Percentiles rank a stretch among this genome's conserved stretches.
phyloP scores from a whole-genome alignment of 257 asterid genomes.

The Lantana camara region DNA sequence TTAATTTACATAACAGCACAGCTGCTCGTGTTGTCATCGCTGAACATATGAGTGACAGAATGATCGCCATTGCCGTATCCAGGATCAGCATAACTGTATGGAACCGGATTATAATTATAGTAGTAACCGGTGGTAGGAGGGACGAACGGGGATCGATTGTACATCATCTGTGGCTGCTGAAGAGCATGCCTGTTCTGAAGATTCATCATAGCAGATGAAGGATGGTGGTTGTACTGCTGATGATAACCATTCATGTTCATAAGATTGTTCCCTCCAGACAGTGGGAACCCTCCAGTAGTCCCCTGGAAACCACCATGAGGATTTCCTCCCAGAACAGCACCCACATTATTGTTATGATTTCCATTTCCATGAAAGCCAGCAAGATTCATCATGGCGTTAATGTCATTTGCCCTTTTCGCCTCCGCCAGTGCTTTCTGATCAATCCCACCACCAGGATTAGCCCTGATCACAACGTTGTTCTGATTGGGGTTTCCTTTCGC shows the following conservation, averaged over 20 bases:
- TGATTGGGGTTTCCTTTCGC: constrained; percentile 36
- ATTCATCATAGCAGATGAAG: constrained; percentile 43
- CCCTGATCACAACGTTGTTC: constrained; percentile 25
- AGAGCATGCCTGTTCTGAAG: constrained; percentile 48
- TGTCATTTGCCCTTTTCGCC: constrained; percentile 44
- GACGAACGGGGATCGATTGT: constrained; percentile 53
- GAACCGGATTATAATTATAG: constrained; percentile 40
- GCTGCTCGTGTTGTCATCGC: constrained; percentile 64
- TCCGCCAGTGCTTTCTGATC: constrained; percentile 44
- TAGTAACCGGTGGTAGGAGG: constrained; percentile 61
- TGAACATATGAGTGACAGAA: constrained; percentile 45
- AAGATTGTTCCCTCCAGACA: constrained; percentile 31
- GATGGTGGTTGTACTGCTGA: constrained; percentile 24
- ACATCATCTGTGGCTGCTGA: constrained; percentile 76
- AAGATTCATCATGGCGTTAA: constrained; percentile 61
- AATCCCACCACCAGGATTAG: constrained; percentile 36
- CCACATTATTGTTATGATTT: constrained; percentile 17
- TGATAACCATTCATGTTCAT: constrained; percentile 18
- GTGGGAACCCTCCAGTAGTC: constrained; percentile 29
- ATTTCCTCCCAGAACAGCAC: constrained; percentile 31
- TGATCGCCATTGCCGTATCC: constrained; percentile 25
- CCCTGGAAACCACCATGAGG: constrained; percentile 21
- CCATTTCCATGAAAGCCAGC: constrained; percentile 69
- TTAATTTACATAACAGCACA: constrained; percentile 62
- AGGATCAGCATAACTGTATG: constrained; percentile 30